Evolutionary conservation across 495 filamentous ascomycete genomes (phyloP).

Genomic region (Pseudoneurospora amorphoporcata): DNA sequence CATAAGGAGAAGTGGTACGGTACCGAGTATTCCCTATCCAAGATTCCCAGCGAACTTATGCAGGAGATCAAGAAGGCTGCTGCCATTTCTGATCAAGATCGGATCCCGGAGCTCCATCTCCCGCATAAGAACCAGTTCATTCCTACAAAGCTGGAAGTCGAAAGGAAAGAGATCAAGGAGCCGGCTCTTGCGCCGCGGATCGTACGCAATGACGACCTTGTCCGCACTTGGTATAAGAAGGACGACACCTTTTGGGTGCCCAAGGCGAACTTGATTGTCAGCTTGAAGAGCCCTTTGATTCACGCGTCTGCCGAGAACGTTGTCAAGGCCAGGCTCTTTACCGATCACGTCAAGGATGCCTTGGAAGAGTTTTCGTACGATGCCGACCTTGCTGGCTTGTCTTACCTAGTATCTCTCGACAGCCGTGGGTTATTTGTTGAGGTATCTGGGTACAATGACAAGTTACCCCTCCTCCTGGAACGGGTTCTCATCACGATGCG

Average conservation of each 20-base stretch:
- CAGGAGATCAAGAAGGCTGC: constrained; percentile 55
- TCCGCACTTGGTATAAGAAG: constrained; percentile 96
- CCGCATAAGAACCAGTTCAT: constrained; percentile 96
- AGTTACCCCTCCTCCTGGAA: constrained; percentile 81
- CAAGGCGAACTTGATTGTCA: constrained; percentile 76
- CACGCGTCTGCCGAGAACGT: constrained; percentile 65
- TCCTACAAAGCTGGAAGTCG: constrained; percentile 83
- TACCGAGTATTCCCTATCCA: constrained; percentile 81
- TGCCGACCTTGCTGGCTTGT: constrained; percentile 83
- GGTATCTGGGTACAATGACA: constrained; percentile 90
- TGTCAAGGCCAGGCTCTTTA: constrained; percentile 72
- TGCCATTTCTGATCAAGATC: constrained; percentile 41
- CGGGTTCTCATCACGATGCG: constrained; percentile 84
- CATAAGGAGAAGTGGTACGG: constrained; percentile 96
- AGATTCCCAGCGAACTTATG: constrained; percentile 69
- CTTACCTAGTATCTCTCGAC: constrained; percentile 65
- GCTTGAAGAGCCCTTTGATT: constrained; percentile 66
- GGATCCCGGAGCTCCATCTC: constrained; percentile 66
- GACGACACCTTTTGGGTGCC: constrained; percentile 99
- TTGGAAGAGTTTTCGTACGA: constrained; percentile 94
- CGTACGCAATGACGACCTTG: constrained; percentile 73
- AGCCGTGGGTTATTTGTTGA: constrained; percentile 66
- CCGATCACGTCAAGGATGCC: constrained; percentile 79
- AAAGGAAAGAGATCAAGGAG: constrained; percentile 77
- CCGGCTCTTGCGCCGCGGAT: constrained; percentile 68